Evolutionary conservation across 306 rosid species (phyloP).

Genomic region (Cicer judaicum): DNA sequence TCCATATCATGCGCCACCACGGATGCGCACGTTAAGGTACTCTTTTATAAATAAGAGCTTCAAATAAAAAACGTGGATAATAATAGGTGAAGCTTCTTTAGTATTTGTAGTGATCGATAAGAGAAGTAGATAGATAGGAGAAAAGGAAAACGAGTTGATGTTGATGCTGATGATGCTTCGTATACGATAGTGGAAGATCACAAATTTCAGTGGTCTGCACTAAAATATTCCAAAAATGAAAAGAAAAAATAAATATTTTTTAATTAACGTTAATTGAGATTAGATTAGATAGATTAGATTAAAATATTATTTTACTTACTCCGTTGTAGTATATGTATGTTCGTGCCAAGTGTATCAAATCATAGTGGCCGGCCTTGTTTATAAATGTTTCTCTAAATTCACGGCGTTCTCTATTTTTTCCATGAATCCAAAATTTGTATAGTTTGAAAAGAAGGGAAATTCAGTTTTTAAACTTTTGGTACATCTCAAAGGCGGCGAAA

Average conservation of each 20-base stretch:
- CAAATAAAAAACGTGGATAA: neutral
- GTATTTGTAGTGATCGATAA: slow-evolving; percentile 2
- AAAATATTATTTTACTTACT: neutral
- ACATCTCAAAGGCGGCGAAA: neutral
- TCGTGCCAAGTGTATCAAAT: neutral
- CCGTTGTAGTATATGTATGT: neutral
- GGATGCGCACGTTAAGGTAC: slow-evolving; percentile 43
- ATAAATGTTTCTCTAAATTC: neutral
- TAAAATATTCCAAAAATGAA: slow-evolving; percentile 11
- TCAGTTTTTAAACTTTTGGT: neutral
- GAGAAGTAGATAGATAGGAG: neutral
- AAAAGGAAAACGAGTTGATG: neutral
- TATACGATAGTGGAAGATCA: slow-evolving; percentile 43
- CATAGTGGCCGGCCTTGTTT: slow-evolving; percentile 33
- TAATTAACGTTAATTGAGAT: neutral
- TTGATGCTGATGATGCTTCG: slow-evolving; percentile 13
- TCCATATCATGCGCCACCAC: slow-evolving; percentile 65
- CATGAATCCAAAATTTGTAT: neutral
- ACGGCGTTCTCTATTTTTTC: neutral
- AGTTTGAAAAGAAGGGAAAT: neutral
- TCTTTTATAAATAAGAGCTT: neutral
- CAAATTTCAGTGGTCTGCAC: slow-evolving; percentile 17
- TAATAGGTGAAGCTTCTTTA: neutral
- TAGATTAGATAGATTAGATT: neutral
- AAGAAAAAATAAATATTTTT: neutral